A percentile compares a stretch with the other conserved stretches of the same genome.
phyloP scores from a whole-genome alignment of 768 basidiomycete species.

The Pholiota microspora region DNA sequence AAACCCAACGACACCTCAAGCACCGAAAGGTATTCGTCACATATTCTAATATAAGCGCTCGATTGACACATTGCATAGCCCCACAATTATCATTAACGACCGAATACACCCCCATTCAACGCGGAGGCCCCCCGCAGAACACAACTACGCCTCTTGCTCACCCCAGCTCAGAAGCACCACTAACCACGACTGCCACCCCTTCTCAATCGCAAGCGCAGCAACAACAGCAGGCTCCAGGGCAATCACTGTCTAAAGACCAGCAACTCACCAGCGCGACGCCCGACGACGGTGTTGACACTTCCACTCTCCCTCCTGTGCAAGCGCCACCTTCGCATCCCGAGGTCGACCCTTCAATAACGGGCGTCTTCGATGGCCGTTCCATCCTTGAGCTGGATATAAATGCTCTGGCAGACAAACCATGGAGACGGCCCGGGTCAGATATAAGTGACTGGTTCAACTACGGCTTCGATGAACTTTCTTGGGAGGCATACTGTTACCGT shows the following conservation, averaged over 20 bases:
- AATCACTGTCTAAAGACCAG: conserved; percentile 9
- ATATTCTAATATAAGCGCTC: background rate
- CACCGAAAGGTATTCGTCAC: conserved; percentile 27
- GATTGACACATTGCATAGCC: conserved; percentile 23
- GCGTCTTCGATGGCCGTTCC: conserved; percentile 69
- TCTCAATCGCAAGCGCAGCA: conserved; percentile 19
- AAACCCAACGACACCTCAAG: conserved; percentile 26
- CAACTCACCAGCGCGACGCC: conserved; percentile 9
- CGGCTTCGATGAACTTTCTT: conserved; percentile 95
- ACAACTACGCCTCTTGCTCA: conserved; percentile 16
- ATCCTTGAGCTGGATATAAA: conserved; percentile 84
- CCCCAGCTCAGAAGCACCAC: conserved; percentile 7
- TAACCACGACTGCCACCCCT: conserved; percentile 13
- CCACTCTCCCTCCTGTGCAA: conserved; percentile 58
- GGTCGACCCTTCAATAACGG: conserved; percentile 67
- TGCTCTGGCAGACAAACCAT: conserved; percentile 78
- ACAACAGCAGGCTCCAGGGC: conserved; percentile 1
- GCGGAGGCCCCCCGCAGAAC: conserved; percentile 42
- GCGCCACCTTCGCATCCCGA: conserved; percentile 81
- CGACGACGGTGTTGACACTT: conserved; percentile 61
- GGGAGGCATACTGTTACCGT: conserved; percentile 90
- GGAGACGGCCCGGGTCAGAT: conserved; percentile 90
- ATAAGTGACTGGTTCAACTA: conserved; percentile 99
- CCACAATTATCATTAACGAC: conserved; percentile 68
- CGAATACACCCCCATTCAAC: conserved; percentile 75